Evolutionary conservation across 176 grass and related monocot species (phyloP).

Genomic region (Aegilops sharonensis): DNA sequence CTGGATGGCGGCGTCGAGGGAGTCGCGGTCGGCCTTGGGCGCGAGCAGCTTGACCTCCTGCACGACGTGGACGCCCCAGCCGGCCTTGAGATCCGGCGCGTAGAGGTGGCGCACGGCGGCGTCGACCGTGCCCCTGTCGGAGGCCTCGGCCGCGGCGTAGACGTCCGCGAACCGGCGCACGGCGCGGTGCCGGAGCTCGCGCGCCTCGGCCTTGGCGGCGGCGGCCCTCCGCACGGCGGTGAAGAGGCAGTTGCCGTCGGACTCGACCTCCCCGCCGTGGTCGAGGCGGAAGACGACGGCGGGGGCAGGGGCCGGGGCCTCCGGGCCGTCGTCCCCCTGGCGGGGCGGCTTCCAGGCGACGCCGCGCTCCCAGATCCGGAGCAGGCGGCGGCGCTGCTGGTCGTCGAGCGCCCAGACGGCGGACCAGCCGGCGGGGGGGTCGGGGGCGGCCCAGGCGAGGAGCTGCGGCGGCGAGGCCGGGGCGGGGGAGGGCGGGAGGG

Average conservation of each 20-base stretch:
- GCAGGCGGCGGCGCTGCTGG: constrained; percentile 78
- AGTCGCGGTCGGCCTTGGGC: constrained; percentile 50
- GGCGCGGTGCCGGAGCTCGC: constrained; percentile 66
- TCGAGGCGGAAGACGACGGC: constrained; percentile 65
- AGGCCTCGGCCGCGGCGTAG: constrained; percentile 31
- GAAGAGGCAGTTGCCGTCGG: constrained; percentile 95
- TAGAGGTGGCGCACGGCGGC: constrained; percentile 78
- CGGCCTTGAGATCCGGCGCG: constrained; percentile 79
- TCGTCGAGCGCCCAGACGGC: constrained; percentile 74
- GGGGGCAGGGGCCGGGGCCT: background rate
- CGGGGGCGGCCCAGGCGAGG: constrained; percentile 47
- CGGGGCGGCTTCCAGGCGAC: constrained; percentile 67
- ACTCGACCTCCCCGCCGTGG: constrained; percentile 87
- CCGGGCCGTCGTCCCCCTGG: background rate
- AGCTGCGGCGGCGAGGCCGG: constrained; percentile 31
- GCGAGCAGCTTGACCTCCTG: constrained; percentile 94
- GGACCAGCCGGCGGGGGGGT: constrained; percentile 42
- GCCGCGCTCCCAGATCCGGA: constrained; percentile 80
- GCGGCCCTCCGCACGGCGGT: constrained; percentile 67
- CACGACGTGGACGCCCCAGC: constrained; percentile 92
- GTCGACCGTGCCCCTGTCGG: constrained; percentile 39
- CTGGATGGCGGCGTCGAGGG: constrained; percentile 60
- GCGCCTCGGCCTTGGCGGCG: constrained; percentile 47
- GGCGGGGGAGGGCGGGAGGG: constrained; percentile 49
- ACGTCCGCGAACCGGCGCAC: constrained; percentile 60